Evolutionary conservation across 495 filamentous ascomycete species (phyloP).

Genomic region (Podospora pseudoanserina): DNA sequence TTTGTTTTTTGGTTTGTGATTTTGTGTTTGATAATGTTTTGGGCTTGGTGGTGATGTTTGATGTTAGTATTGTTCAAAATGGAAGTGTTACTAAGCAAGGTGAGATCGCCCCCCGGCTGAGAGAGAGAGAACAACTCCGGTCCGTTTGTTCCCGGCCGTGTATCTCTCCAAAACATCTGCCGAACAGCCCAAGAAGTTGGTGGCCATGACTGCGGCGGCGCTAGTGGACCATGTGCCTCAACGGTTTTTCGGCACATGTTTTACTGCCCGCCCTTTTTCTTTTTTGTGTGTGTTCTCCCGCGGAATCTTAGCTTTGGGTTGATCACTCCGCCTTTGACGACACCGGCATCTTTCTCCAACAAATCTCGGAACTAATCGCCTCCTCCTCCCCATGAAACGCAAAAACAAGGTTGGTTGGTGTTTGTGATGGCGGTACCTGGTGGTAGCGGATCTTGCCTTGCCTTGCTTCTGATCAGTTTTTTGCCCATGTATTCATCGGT

Average conservation of each 20-base stretch:
- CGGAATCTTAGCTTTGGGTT: background rate
- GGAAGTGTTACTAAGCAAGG: background rate
- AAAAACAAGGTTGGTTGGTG: background rate
- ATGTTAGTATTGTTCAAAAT: background rate
- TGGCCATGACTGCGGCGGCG: slow-evolving; percentile 9
- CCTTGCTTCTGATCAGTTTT: background rate
- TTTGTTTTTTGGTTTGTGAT: background rate
- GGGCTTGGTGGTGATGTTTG: background rate
- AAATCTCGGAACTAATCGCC: too few relatives aligned
- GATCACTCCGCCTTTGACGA: background rate
- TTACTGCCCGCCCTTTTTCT: background rate
- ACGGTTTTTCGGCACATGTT: slow-evolving; percentile 12
- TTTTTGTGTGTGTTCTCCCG: background rate
- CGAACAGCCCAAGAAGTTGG: background rate
- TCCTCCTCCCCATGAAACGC: background rate
- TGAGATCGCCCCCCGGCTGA: background rate
- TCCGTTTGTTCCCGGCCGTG: background rate
- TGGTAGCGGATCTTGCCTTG: background rate
- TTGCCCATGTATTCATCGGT: background rate
- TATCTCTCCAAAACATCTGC: slow-evolving; percentile 6
- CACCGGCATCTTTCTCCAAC: background rate
- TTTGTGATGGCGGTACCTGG: too few relatives aligned
- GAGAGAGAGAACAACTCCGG: background rate
- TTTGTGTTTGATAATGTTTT: too few relatives aligned
- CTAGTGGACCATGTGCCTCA: slow-evolving; percentile 2